Base-by-base conservation (phyloP, 805 yeast species). In the baker's yeast (Saccharomyces cerevisiae) region DNA sequence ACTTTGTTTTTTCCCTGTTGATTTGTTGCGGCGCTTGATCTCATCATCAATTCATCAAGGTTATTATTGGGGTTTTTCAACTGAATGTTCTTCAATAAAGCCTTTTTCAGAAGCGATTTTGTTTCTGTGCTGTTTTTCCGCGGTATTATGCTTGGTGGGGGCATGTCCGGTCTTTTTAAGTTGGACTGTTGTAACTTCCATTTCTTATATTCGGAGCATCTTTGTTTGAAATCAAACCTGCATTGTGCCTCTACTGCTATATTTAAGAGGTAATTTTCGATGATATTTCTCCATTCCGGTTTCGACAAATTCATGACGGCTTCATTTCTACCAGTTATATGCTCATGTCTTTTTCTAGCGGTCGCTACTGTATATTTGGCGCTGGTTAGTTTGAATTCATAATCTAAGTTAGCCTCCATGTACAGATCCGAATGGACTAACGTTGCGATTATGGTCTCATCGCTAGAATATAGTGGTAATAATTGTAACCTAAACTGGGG, bases 211-310 rank as follows among this genome's bases (percentile, higher is more conserved):
- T 72, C 74, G 41, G 71, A 64, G 56, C 84, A 76, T 29, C 72
- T 70, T 47, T 68, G 64, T 59, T 79, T 79, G 65, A 80, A 85
- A 59, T 85, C 87, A 31, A 71, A 68, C 10, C 87, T 75, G 59
- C 87, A 82, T 62, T 84, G 88, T 22, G 81, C 79, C 59, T 83
- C 87, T 52, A 83, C 83, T 4, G 80, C 86, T 26, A 83, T 70
- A 61, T 80, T 81, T 41, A 83, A 65, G 30, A 82, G 59, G 59
- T 78, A 84, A 66, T 83, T 84, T 58, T 85, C 89, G 56, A 84
- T 81, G 24, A 85, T 76, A 61, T 83, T 81, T 57, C 89, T 71
- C 87, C 89, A 84, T 63, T 84, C 85, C 30, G 77, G 74, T 54
- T 76, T 72, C 9, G 76, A 67, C 17, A 78, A 61, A 4, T 58